Percentiles rank a stretch among this genome's conserved stretches.
Evolutionary conservation across 2,329 filamentous ascomycete genomes (phyloP).

Genomic region (Penicillium griseofulvum): DNA sequence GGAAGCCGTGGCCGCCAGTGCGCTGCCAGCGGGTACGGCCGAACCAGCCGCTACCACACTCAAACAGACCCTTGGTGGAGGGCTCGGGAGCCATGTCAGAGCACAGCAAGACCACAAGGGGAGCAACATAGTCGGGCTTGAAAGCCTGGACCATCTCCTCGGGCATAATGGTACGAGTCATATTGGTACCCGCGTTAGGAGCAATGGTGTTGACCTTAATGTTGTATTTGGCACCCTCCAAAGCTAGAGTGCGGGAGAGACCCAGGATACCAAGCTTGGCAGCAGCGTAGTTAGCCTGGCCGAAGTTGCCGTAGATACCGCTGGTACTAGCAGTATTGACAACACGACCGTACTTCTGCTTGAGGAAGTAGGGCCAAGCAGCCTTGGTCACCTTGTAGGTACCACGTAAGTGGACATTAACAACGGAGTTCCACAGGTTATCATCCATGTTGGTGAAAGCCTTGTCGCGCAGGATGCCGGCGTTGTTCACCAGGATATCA

Average conservation of each 20-base stretch:
- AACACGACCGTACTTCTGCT: slow-evolving; percentile 97
- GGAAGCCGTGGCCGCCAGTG: slow-evolving; percentile 84
- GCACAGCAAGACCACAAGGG: slow-evolving; percentile 81
- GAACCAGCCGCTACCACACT: slow-evolving; percentile 92
- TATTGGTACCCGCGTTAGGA: slow-evolving; percentile 91
- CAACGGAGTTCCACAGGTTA: slow-evolving; percentile 83
- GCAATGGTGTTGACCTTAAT: slow-evolving; percentile 98
- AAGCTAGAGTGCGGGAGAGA: slow-evolving; percentile 86
- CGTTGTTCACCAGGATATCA: slow-evolving; percentile 96
- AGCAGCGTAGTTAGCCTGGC: slow-evolving; percentile 95
- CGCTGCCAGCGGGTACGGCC: slow-evolving; percentile 94
- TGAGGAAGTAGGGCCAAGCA: slow-evolving; percentile 94
- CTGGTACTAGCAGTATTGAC: slow-evolving; percentile 96
- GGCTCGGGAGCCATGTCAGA: slow-evolving; percentile 82
- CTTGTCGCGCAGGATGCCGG: slow-evolving; percentile 96
- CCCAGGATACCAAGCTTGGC: slow-evolving; percentile 91
- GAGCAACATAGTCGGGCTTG: slow-evolving; percentile 98
- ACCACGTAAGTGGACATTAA: slow-evolving; percentile 88
- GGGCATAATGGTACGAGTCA: slow-evolving; percentile 91
- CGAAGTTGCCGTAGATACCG: slow-evolving; percentile 98
- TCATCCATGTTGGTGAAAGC: slow-evolving; percentile 98
- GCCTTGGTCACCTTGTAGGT: slow-evolving; percentile 98
- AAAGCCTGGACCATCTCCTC: slow-evolving; percentile 98
- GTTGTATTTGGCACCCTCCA: slow-evolving; percentile 95
- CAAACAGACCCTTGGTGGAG: slow-evolving; percentile 83